phyloP scores from a whole-genome alignment of 2,329 filamentous ascomycete species.

The Teratosphaeria viscida region DNA sequence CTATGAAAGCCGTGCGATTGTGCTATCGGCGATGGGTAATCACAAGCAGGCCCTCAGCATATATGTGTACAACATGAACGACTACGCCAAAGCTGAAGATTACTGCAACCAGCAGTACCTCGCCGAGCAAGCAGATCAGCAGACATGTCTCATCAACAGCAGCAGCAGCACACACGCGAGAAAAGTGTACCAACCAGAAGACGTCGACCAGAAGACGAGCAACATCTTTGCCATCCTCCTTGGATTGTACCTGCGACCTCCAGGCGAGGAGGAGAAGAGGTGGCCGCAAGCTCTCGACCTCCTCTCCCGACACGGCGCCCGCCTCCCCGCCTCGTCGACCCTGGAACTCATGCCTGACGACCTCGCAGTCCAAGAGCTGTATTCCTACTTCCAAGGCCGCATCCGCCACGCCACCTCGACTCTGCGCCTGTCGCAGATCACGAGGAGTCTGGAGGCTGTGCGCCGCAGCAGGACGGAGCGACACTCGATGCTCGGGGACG shows the following conservation, averaged over 20 bases:
- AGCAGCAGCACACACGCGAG: conserved; percentile 12
- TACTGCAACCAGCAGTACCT: conserved; percentile 87
- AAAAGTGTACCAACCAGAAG: conserved; percentile 37
- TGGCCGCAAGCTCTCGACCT: conserved; percentile 73
- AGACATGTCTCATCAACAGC: conserved; percentile 14
- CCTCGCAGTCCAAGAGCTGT: conserved; percentile 67
- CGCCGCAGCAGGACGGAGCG: conserved; percentile 70
- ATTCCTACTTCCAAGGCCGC: conserved; percentile 83
- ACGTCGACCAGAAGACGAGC: conserved; percentile 39
- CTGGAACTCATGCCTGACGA: conserved; percentile 73
- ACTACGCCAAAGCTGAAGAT: conserved; percentile 88
- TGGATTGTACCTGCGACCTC: conserved; percentile 77
- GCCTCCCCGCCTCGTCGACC: conserved; percentile 77
- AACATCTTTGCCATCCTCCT: conserved; percentile 90
- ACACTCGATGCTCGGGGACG: conserved; percentile 63
- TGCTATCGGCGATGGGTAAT: conserved; percentile 88
- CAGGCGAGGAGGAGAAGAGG: conserved; percentile 52
- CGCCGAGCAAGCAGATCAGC: conserved; percentile 24
- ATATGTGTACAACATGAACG: conserved; percentile 86
- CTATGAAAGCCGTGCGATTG: conserved; percentile 79
- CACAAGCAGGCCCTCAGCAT: conserved; percentile 95
- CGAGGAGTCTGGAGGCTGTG: conserved; percentile 65
- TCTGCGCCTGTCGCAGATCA: conserved; percentile 69
- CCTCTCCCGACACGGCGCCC: conserved; percentile 84
- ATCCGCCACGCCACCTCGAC: conserved; percentile 78